phyloP scores from a whole-genome alignment of 2,329 filamentous ascomycete species.

The Pyrenochaeta sp. region DNA sequence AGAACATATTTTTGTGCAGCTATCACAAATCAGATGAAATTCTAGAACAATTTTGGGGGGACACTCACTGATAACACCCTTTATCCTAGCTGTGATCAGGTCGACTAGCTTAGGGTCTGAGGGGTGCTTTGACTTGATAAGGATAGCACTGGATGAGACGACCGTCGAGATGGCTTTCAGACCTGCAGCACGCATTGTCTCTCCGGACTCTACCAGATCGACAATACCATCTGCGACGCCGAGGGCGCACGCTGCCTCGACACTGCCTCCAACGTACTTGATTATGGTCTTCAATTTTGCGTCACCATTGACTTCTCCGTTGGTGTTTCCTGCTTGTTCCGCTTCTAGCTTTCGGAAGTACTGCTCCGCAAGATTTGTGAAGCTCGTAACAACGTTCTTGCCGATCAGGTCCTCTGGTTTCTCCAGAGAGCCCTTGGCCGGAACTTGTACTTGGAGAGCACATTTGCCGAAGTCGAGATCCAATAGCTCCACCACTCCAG shows the following conservation, averaged over 20 bases:
- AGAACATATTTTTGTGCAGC: constrained; percentile 91
- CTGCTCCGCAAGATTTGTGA: constrained; percentile 80
- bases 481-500: constrained; percentile 80
- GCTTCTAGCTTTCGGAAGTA: constrained; percentile 85
- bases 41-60: not conserved
- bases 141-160: constrained; percentile 82
- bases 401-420: constrained; percentile 82
- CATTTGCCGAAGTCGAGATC: constrained; percentile 91
- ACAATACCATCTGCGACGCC: constrained; percentile 97
- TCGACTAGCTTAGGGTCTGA: constrained; percentile 82
- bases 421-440: constrained; percentile 77
- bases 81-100: constrained; percentile 84
- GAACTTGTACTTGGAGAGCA: constrained; percentile 96
- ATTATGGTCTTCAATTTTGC: constrained; percentile 83
- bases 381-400: constrained; percentile 94
- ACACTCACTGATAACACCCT: constrained; percentile 81
- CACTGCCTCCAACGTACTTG: constrained; percentile 93
- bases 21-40: constrained; percentile 36
- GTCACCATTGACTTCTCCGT: constrained; percentile 45
- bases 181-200: constrained; percentile 96
- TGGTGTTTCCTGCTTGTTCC: constrained; percentile 46
- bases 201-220: constrained; percentile 96
- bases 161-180: constrained; percentile 95
- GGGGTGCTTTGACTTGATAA: constrained; percentile 88
- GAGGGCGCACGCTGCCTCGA: constrained; percentile 94